Percentiles rank a stretch among this genome's conserved stretches.
Conservation (phyloP, 345 rosid species). For the Hirschfeldia incana region DNA sequence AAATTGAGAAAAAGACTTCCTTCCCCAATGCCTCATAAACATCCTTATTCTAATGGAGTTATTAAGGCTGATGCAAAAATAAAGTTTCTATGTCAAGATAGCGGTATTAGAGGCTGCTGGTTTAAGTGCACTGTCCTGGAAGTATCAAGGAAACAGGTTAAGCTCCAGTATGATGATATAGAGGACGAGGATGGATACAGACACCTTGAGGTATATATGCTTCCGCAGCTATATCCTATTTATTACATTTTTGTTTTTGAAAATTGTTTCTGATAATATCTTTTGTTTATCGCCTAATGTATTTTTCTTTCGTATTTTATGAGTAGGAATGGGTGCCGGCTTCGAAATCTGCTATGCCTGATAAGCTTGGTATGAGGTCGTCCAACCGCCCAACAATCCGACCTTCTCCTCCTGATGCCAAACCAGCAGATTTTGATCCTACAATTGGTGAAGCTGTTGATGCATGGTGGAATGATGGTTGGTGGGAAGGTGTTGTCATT, state of each 20-base stretch:
- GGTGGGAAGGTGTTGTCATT: conserved; percentile 95
- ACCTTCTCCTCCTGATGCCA: conserved; percentile 55
- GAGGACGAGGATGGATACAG: conserved; percentile 76
- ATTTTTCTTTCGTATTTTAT: conserved; percentile 23
- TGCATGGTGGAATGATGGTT: conserved; percentile 99
- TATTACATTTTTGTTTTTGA: too few relatives aligned
- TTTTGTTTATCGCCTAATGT: conserved; percentile 11
- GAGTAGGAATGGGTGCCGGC: conserved; percentile 97
- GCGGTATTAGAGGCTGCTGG: conserved; percentile 98
- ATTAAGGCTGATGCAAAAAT: conserved; percentile 68
- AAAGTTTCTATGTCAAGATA: conserved; percentile 88
- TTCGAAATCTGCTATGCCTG: conserved; percentile 64
- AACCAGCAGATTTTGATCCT: conserved; percentile 30
- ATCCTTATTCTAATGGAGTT: conserved; percentile 39
- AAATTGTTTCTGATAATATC: too few relatives aligned
- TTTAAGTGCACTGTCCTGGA: conserved; percentile 82
- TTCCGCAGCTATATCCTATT: too few relatives aligned
- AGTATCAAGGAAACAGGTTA: conserved; percentile 64
- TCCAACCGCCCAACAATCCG: conserved; percentile 71
- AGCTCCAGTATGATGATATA: conserved; percentile 83
- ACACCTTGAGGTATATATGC: conserved; percentile 87
- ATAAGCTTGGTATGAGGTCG: conserved; percentile 80
- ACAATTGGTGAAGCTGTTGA: conserved; percentile 76
- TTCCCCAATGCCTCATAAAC: conserved; percentile 40
- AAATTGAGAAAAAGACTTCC: conserved; percentile 49